These are phyloP conservation scores for Lichtheimia hyalospora DNA, from an alignment of 371 early-diverging fungal species.

Conservation along the genomic window DNA sequence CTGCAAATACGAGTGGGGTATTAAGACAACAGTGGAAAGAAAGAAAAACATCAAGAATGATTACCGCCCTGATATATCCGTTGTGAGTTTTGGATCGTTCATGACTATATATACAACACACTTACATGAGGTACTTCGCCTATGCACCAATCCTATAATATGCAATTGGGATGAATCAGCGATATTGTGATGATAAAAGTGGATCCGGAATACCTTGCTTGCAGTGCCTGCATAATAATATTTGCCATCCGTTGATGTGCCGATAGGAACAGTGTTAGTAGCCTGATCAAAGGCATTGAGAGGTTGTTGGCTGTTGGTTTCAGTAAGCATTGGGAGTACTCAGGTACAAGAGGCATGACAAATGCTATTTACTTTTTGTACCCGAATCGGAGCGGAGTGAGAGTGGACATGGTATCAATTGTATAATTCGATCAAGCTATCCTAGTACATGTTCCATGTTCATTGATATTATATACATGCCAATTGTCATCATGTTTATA, in stretches of 20 bases:
- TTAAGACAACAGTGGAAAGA: background rate
- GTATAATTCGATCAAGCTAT: no score
- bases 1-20: background rate
- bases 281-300: slow-evolving; percentile 18
- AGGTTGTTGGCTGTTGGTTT: background rate
- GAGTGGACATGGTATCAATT: no score
- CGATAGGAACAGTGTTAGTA: slow-evolving; percentile 18
- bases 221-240: slow-evolving; percentile 19
- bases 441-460: no score
- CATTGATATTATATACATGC: no score
- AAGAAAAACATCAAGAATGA: background rate
- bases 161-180: no score
- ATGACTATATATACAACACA: background rate
- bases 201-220: slow-evolving; percentile 11
- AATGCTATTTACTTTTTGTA: no score
- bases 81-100: no score
- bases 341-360: no score
- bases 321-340: no score
- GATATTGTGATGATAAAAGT: background rate
- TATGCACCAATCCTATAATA: slow-evolving; percentile 29
- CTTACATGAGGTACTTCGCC: slow-evolving; percentile 48
- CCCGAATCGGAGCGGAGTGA: no score
- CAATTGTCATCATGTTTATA: no score
- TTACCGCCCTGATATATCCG: no score
- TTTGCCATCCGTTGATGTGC: slow-evolving; percentile 5